Evolutionary conservation across 768 basidiomycete species (phyloP), one percentile per base, ranked within the genome.

Genomic region (Nevesoporus exiguus): DNA sequence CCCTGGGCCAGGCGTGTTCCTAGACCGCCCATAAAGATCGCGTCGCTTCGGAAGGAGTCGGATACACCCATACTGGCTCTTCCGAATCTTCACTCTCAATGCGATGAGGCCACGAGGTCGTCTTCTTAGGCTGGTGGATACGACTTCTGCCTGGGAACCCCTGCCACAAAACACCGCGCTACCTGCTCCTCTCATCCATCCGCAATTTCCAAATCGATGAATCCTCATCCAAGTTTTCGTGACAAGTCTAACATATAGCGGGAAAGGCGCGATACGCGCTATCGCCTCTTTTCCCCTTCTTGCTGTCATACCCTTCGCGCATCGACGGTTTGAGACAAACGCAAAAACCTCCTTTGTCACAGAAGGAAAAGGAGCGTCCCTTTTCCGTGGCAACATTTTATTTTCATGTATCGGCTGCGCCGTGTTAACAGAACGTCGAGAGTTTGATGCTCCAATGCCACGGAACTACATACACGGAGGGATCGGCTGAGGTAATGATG

Each of bases 401-500:
- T 48, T 50, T 43, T 15, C n/a, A 49, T 40, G 22, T 7, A 22
- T 34, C 19, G 29, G 24, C 29, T 24, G 30, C 21, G 19, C 45
- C 66, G 42, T 8, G 25, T 54, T 11, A 22, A 69, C 53, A 53
- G 43, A 52, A 60, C n/a, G 57, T 57, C 44, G 22, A 15, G 34
- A 49, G 43, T 29, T 30, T n/a, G 37, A 25, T 47, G 34, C 65
- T 62, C 19, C 37, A 61, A 57, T 22, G 64, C 67, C 59, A 65
- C 58, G 65, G 64, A 69, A 67, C 55, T 66, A 68, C 19, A 8
- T 19, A 21, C 39, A 21, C 7, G 7, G 39, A 57, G 60, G n/a
- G 60, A 45, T 17, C 54, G 11, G 53, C 64, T 71, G 60, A 67
- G 63, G 61, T 69, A 71, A 57, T 58, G 51, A 51, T 43, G 41